These are phyloP conservation scores for Starmerella powellii DNA, from an alignment of 805 yeast genomes.

Conservation along the genomic window DNA sequence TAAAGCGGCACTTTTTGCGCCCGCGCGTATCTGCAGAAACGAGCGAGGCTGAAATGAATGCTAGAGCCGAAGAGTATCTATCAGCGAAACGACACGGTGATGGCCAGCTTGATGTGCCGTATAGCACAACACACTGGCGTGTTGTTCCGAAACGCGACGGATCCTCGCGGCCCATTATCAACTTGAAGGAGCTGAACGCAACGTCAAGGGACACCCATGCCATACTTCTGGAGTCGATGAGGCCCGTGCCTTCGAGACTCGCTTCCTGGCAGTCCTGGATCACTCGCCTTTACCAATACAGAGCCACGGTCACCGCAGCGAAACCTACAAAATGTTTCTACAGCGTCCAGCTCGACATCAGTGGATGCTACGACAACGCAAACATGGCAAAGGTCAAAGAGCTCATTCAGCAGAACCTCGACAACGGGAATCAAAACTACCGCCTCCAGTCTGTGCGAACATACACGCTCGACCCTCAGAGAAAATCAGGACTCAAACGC, in stretches of 20 bases:
- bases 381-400: slow-evolving; percentile 17
- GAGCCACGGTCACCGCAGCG: slow-evolving; percentile 12
- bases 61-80: too few species aligned
- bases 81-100: too few species aligned
- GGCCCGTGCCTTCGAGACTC: slow-evolving; percentile 17
- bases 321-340: slow-evolving; percentile 31
- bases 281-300: slow-evolving; percentile 32
- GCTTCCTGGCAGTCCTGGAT: slow-evolving; percentile 33
- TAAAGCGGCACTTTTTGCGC: background rate
- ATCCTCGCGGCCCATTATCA: slow-evolving; percentile 13
- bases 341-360: slow-evolving; percentile 62
- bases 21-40: too few species aligned
- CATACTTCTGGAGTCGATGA: slow-evolving; percentile 33
- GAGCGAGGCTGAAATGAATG: too few species aligned
- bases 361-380: slow-evolving; percentile 63
- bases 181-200: slow-evolving; percentile 17
- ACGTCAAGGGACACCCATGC: slow-evolving; percentile 16
- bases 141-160: slow-evolving; percentile 20
- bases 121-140: too few species aligned
- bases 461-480: background rate
- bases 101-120: too few species aligned
- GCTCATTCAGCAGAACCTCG: slow-evolving; percentile 2
- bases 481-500: background rate
- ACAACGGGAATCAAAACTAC: background rate
- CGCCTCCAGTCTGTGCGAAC: background rate